Evolutionary conservation across 2,329 filamentous ascomycete genomes (phyloP).

Genomic region (Fusarium humuli): DNA sequence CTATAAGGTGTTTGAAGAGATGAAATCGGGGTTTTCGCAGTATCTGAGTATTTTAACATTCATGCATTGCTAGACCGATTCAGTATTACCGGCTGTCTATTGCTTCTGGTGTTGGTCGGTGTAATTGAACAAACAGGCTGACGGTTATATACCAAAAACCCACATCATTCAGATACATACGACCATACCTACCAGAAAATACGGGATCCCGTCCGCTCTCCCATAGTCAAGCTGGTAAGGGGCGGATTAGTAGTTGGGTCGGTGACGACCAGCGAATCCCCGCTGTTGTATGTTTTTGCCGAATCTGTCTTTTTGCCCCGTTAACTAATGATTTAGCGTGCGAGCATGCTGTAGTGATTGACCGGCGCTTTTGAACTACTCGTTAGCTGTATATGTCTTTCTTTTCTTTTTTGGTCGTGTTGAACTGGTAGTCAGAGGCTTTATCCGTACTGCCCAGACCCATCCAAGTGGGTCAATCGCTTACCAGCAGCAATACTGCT

Average conservation of each 20-base stretch:
- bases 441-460: not conserved
- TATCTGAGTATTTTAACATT: not conserved
- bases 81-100: not conserved
- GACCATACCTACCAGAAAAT: not conserved
- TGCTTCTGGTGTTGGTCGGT: not conserved
- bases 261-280: not conserved
- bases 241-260: not conserved
- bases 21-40: not conserved
- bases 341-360: not conserved
- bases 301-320: not conserved
- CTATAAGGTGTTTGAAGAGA: not conserved
- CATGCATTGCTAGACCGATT: not conserved
- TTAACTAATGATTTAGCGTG: not conserved
- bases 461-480: not conserved
- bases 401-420: not conserved
- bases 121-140: accelerated
- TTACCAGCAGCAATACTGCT: not conserved
- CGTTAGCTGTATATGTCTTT: not conserved
- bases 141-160: accelerated
- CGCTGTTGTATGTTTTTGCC: not conserved
- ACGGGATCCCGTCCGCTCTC: not conserved
- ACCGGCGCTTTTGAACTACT: not conserved
- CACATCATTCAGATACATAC: accelerated
- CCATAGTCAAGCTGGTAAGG: not conserved
- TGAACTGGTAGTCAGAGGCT: not conserved